phyloP scores from a whole-genome alignment of 768 basidiomycete genomes.

The Auricularia sp. region DNA sequence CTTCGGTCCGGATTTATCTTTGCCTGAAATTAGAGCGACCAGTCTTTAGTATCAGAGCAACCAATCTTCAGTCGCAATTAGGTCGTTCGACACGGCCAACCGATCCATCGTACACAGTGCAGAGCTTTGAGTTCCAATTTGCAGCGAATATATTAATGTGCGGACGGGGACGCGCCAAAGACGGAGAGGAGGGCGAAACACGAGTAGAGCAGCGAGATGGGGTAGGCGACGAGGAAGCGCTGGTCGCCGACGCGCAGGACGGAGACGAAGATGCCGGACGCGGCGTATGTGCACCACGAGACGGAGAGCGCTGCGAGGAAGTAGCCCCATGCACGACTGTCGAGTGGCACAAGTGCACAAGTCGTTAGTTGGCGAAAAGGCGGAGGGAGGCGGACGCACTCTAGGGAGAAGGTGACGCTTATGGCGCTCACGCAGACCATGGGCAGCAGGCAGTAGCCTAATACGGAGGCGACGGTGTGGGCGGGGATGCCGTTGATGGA shows the following conservation, averaged over 20 bases:
- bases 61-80: too few species aligned
- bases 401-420: slow-evolving; percentile 76
- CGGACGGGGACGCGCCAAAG: slow-evolving; percentile 42
- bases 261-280: slow-evolving; percentile 90
- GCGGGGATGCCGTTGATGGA: slow-evolving; percentile 90
- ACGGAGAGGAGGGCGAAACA: slow-evolving; percentile 91
- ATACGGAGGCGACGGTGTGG: slow-evolving; percentile 86
- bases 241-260: slow-evolving; percentile 95
- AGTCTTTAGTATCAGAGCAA: too few species aligned
- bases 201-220: slow-evolving; percentile 86
- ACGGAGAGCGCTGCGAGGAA: slow-evolving; percentile 73
- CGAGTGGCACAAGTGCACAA: slow-evolving; percentile 6
- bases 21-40: too few species aligned
- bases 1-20: too few species aligned
- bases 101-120: too few species aligned
- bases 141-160: too few species aligned
- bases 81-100: too few species aligned
- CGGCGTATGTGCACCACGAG: slow-evolving; percentile 94
- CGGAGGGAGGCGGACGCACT: slow-evolving; percentile 44
- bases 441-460: slow-evolving; percentile 93
- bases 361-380: slow-evolving; percentile 3
- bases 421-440: slow-evolving; percentile 92
- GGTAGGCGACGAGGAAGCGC: slow-evolving; percentile 90
- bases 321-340: slow-evolving; percentile 78
- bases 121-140: too few species aligned